Percentiles rank a stretch among this genome's conserved stretches.
Conservation (phyloP, 2,329 filamentous ascomycete genomes). For the Nemania abortiva region DNA sequence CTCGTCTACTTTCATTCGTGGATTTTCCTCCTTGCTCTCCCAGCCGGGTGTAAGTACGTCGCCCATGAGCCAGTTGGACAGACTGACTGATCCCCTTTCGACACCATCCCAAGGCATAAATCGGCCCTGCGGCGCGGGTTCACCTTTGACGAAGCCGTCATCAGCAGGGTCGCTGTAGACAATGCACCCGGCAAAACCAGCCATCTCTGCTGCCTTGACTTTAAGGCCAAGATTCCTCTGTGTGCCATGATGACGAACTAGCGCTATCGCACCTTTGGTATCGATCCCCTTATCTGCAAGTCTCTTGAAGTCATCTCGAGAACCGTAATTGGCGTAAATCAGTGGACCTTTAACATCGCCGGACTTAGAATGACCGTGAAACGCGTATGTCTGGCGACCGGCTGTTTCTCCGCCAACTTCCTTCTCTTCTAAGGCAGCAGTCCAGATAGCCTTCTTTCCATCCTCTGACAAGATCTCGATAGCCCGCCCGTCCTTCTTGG, state of each 20-base stretch:
- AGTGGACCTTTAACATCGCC: conserved; percentile 88
- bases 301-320: conserved; percentile 81
- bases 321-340: conserved; percentile 93
- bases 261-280: conserved; percentile 81
- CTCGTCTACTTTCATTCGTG: conserved; percentile 76
- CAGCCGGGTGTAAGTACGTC: conserved; percentile 94
- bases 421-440: conserved; percentile 85
- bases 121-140: conserved; percentile 79
- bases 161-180: conserved; percentile 93
- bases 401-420: conserved; percentile 72
- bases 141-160: conserved; percentile 81
- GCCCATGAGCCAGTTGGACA: conserved; percentile 86
- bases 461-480: conserved; percentile 82
- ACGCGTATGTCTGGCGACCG: conserved; percentile 78
- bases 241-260: conserved; percentile 84
- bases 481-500: conserved; percentile 78
- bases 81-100: conserved; percentile 82
- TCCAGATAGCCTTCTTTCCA: conserved; percentile 74
- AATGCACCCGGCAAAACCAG: conserved; percentile 87
- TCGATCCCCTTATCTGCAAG: conserved; percentile 79
- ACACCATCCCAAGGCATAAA: conserved; percentile 86
- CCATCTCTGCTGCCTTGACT: conserved; percentile 88
- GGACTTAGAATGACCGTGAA: conserved; percentile 89
- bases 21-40: conserved; percentile 75
- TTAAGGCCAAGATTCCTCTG: conserved; percentile 82